Evolutionary conservation across 139 green algal genomes (phyloP), one percentile per base, ranked within the genome.

Genomic region (Auxenochlorella pyrenoidosa): DNA sequence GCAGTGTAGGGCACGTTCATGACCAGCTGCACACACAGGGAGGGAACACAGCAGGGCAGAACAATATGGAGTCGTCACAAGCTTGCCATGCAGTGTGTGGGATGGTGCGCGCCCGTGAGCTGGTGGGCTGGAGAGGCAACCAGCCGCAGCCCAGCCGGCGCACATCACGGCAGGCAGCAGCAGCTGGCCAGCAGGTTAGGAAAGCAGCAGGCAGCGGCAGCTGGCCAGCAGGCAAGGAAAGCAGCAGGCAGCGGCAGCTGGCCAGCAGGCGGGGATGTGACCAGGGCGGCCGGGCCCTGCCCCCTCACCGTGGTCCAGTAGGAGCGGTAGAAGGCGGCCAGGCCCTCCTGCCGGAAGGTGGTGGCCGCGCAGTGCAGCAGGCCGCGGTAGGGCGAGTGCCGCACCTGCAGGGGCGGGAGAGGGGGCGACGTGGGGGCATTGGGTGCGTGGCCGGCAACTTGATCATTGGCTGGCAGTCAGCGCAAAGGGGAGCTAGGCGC

Each of bases 1-100:
- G 97, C 94, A 0, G 95, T 98, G 93, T 97, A 99, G 10, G 97
- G 97, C 36, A 99, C 90, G 90, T 99, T 99, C 97, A 99, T 99
- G 30, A 99, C 73, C 0, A 99, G 87, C 92, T 95, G 92, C 87
- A 81, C n/a, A 13, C 38, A 44, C 32, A 0, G n/a, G 38, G 10
- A 84, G 40, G 77, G 58, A 36, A 58, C 16, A 72, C 32, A 34
- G 58, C 21, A 26, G 58, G 40, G 26, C 19, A 79, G 40, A 43
- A 16, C 75, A 66, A 28, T 22, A 40, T 16, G 15, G 16, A 44
- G 70, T 22, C 43, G 34, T 21, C 26, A 12, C 28, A 38, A 18
- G 70, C 70, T 43, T 40, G 26, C 18, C 70, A 21, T 43, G 18
- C 70, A 43, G 18, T 44, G 18, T 43, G n/a, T n/a, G n/a, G n/a